phyloP scores from a whole-genome alignment of 2,329 filamentous ascomycete genomes.

The Verticillium albo-atrum region DNA sequence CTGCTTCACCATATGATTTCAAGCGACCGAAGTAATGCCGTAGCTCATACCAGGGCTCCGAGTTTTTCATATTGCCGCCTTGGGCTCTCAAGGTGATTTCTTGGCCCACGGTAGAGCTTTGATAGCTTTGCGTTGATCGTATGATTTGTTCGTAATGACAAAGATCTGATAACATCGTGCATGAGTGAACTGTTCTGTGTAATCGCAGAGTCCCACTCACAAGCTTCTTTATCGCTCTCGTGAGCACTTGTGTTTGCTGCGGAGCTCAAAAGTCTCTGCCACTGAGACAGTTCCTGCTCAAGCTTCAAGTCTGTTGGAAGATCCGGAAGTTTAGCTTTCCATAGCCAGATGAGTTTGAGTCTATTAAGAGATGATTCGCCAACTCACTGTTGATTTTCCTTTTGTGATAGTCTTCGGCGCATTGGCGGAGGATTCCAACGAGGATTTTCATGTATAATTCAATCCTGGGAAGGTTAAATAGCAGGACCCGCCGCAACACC shows the following conservation, averaged over 20 bases:
- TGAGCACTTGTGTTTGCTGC: neutral
- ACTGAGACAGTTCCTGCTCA: neutral
- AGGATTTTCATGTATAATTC: neutral
- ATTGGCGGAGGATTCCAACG: neutral
- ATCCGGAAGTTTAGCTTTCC: too few species aligned
- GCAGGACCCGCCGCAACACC: neutral
- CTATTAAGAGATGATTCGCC: too few species aligned
- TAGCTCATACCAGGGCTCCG: slow-evolving; percentile 22
- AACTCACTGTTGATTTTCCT: neutral
- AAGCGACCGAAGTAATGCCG: slow-evolving; percentile 21
- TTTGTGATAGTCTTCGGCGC: neutral
- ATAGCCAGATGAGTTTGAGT: too few species aligned
- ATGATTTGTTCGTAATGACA: slow-evolving; percentile 1
- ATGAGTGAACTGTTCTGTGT: fast-evolving
- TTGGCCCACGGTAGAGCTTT: neutral
- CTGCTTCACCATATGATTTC: slow-evolving; percentile 14
- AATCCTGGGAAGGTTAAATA: slow-evolving; percentile 4
- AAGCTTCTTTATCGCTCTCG: neutral
- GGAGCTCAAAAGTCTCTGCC: neutral
- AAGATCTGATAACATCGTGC: neutral
- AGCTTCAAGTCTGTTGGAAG: neutral
- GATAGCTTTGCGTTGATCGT: neutral
- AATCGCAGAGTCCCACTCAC: neutral
- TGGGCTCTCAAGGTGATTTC: neutral
- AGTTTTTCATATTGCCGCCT: slow-evolving; percentile 8